Base-by-base conservation (phyloP, 352 stramenopile species). In the Phytopythium aichiense region DNA sequence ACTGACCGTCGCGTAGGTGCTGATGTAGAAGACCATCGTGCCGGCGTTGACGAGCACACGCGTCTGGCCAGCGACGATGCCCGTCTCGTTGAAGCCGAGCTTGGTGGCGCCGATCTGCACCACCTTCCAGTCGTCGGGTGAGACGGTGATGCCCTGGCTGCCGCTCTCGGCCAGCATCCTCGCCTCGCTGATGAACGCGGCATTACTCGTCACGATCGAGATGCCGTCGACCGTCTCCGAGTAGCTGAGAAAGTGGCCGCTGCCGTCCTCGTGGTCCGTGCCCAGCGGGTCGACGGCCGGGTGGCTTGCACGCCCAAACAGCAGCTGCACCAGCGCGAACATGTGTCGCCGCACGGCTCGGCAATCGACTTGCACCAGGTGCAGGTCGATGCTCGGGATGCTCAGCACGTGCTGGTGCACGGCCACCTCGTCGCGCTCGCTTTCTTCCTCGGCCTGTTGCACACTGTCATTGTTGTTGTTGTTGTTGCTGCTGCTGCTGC, bases 21-120 rank as follows among this genome's bases (percentile, higher is more conserved):
- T 89, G 31, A 89, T 66, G 58, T 87, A 89, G 66, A 89, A 87
- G 12, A 89, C 75, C 53, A 78, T 86, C 7, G 77, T 87, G 4
- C 77, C 79, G 4, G 79, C 73, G 31, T 77, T 79, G 23, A 84
- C 64, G 31, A 89, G 61, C 31, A 87, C 77, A 25, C 73, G 65
- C n/a, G 79, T 87, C 60, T 88, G 79, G n/a, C 75, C 75, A 2
- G 79, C 79, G 16, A 89, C 79, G 60, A 89, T 87, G 25, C 77
- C 79, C 3, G 77, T 85, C 58, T 89, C 79, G 9, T 61, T 59
- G 43, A 89, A 89, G 7, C 79, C 79, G 7, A 89, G 59, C 58
- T 81, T 80, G 30, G 77, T 78, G 51, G 84, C 77, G 5, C 79
- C 77, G 38, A 89, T 83, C 50, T 89, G 79, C 30, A 89, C 79